phyloP scores from a whole-genome alignment of 495 filamentous ascomycete genomes.

The Cudoniella acicularis region DNA sequence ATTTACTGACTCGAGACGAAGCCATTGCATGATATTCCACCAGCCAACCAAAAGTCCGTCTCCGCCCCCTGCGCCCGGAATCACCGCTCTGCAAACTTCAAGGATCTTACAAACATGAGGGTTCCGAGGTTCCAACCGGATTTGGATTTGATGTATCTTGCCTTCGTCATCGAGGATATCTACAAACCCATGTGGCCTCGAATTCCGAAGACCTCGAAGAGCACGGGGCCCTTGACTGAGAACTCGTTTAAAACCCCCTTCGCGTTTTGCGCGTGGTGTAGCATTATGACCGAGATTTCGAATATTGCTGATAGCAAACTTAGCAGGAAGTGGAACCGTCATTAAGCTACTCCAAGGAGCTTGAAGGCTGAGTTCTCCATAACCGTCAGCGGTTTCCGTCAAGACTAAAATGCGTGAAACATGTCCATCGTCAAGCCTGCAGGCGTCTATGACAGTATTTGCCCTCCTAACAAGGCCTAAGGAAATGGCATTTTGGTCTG shows the following conservation, averaged over 20 bases:
- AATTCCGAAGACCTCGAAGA: slow-evolving; percentile 41
- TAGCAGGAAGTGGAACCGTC: slow-evolving; percentile 44
- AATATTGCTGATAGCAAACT: slow-evolving; percentile 24
- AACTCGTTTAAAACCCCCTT: slow-evolving; percentile 50
- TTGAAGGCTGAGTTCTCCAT: slow-evolving; percentile 64
- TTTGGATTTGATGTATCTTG: slow-evolving; percentile 58
- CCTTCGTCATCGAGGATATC: slow-evolving; percentile 61
- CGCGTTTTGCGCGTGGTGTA: slow-evolving; percentile 27
- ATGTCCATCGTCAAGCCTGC: slow-evolving; percentile 65
- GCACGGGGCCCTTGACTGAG: slow-evolving; percentile 46
- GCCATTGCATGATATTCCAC: slow-evolving; percentile 74
- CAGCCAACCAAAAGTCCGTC: slow-evolving; percentile 67
- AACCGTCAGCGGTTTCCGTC: slow-evolving; percentile 57
- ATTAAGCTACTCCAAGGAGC: slow-evolving; percentile 68
- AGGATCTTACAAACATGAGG: slow-evolving; percentile 56
- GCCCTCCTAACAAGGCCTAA: slow-evolving; percentile 42
- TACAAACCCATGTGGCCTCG: slow-evolving; percentile 51
- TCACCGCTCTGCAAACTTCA: slow-evolving; percentile 56
- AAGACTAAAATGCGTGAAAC: slow-evolving; percentile 67
- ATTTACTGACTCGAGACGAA: slow-evolving; percentile 45
- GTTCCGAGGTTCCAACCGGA: slow-evolving; percentile 63
- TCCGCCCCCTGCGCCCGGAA: slow-evolving; percentile 54
- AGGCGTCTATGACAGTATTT: slow-evolving; percentile 69
- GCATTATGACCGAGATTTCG: slow-evolving; percentile 23
- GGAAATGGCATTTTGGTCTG: slow-evolving; percentile 29